phyloP scores from a whole-genome alignment of 1,284 basidiomycete species.

The Tilletia walkeri region DNA sequence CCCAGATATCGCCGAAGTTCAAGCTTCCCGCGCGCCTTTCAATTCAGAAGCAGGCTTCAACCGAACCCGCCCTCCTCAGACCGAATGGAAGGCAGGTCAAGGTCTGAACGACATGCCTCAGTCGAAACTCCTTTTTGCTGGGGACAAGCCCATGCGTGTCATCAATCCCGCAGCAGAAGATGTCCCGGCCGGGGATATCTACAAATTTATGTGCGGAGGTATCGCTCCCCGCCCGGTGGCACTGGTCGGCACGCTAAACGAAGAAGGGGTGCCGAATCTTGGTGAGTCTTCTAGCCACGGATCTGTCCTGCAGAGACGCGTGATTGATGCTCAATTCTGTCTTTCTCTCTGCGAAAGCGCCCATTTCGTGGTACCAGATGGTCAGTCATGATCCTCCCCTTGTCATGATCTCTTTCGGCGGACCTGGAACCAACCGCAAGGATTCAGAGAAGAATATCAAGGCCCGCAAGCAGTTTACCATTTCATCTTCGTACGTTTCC shows the following conservation, averaged over 20 bases:
- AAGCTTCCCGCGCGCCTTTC: not conserved
- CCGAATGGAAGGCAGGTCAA: conserved; percentile 18
- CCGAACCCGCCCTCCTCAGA: not conserved
- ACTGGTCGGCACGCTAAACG: conserved; percentile 38
- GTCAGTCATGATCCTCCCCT: conserved; percentile 42
- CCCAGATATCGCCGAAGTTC: not conserved
- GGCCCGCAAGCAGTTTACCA: conserved; percentile 33
- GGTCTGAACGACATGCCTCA: conserved; percentile 1
- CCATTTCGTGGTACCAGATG: conserved; percentile 48
- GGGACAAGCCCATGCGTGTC: conserved; percentile 19
- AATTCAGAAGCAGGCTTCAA: not conserved
- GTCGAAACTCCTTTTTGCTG: conserved; percentile 22
- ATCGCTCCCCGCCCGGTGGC: conserved; percentile 46
- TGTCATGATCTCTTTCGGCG: conserved; percentile 45
- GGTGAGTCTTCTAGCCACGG: not conserved
- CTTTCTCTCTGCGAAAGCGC: conserved; percentile 19
- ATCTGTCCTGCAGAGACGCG: not conserved
- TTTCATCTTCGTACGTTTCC: conserved; percentile 27
- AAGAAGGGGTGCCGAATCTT: conserved; percentile 35
- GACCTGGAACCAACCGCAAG: conserved; percentile 33
- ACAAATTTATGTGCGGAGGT: conserved; percentile 43
- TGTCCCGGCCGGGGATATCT: conserved; percentile 30
- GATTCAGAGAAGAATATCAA: conserved; percentile 43
- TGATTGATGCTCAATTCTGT: not conserved
- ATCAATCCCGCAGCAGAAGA: conserved; percentile 39